Percentiles rank a stretch among this genome's conserved stretches.
Evolutionary conservation across 768 basidiomycete species (phyloP).

Genomic region (Obba rivulosa): DNA sequence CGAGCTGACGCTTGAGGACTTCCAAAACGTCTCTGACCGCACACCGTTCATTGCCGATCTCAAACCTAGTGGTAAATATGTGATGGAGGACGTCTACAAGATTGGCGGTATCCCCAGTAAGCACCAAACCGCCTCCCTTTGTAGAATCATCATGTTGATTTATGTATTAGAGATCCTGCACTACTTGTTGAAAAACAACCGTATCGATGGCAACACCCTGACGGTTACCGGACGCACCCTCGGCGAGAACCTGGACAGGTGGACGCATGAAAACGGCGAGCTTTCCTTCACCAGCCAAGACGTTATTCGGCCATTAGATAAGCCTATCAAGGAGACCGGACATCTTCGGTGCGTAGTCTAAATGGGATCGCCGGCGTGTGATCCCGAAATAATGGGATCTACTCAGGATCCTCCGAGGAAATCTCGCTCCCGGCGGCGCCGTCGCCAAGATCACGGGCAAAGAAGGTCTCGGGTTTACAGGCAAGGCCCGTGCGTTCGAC

Average conservation of each 20-base stretch:
- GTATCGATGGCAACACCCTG: constrained; percentile 87
- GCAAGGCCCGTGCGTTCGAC: constrained; percentile 91
- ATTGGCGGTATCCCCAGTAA: constrained; percentile 94
- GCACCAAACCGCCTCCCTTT: constrained; percentile 22
- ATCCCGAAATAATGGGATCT: background rate
- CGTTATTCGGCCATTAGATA: constrained; percentile 80
- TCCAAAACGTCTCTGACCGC: constrained; percentile 89
- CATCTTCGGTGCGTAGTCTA: constrained; percentile 67
- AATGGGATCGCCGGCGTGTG: background rate
- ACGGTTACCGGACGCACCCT: constrained; percentile 89
- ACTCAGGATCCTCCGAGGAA: constrained; percentile 80
- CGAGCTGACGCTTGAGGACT: constrained; percentile 83
- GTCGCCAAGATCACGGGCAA: constrained; percentile 97
- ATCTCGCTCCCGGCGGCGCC: constrained; percentile 92
- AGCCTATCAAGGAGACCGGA: constrained; percentile 85
- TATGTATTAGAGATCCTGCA: constrained; percentile 66
- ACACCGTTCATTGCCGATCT: constrained; percentile 94
- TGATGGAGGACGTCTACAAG: constrained; percentile 96
- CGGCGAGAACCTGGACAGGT: constrained; percentile 88
- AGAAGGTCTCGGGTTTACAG: constrained; percentile 84
- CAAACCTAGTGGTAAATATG: constrained; percentile 96
- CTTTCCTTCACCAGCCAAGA: constrained; percentile 67
- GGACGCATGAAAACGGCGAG: constrained; percentile 77
- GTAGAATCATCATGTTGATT: background rate
- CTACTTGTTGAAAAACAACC: constrained; percentile 79